Percentiles rank a stretch among this genome's conserved stretches.
These are phyloP conservation scores for Kluyveromyces lactis DNA, from an alignment of 805 yeast species.

Conservation along the genomic window DNA sequence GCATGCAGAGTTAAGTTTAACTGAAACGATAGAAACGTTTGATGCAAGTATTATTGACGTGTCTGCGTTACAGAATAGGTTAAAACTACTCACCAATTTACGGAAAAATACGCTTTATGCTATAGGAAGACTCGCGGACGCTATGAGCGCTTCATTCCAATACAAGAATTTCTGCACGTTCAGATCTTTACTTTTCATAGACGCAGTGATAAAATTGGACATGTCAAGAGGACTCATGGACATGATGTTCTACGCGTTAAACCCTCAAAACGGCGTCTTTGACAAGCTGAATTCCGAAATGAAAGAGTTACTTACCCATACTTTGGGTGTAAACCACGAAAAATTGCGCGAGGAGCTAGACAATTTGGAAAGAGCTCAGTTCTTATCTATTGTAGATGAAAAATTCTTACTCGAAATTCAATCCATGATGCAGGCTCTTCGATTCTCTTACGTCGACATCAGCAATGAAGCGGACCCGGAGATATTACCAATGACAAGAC, in stretches of 20 bases:
- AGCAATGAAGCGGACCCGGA: background rate
- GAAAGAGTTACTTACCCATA: constrained; percentile 1
- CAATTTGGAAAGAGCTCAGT: constrained; percentile 1
- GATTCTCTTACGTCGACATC: background rate
- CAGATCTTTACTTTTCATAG: constrained; percentile 1
- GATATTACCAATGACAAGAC: background rate
- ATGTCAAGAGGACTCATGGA: background rate
- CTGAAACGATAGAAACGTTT: background rate
- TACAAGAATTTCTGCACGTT: constrained; percentile 4
- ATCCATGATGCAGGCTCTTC: constrained; percentile 1
- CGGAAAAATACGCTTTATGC: background rate
- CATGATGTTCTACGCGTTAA: background rate
- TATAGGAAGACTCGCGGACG: background rate
- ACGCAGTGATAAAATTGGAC: constrained; percentile 2
- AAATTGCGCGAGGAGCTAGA: background rate
- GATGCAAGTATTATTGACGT: background rate
- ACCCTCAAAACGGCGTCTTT: background rate
- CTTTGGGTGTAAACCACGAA: background rate
- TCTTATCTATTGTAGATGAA: constrained; percentile 2
- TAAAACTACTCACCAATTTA: background rate
- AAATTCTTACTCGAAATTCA: constrained; percentile 1
- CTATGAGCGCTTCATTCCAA: constrained; percentile 1
- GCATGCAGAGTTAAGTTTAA: constrained; percentile 1
- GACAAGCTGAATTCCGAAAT: background rate
- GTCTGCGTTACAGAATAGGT: background rate